Evolutionary conservation across 1,139 yeast species (phyloP), one percentile per base, ranked within the genome.

Genomic region (Eremothecium coryli): DNA sequence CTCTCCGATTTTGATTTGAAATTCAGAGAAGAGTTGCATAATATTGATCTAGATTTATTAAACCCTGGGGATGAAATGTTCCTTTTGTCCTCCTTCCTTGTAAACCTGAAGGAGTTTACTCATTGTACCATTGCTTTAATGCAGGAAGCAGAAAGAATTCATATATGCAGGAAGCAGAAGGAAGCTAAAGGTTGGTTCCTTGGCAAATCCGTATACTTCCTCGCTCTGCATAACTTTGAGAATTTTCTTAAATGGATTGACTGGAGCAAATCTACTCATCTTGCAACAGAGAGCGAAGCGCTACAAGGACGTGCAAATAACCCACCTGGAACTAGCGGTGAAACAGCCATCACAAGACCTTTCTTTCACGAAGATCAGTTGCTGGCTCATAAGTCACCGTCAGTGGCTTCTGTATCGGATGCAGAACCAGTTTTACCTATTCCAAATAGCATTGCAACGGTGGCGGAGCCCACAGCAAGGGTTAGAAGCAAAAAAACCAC

Each of bases 11-110:
- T 64, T 38, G 67, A 62, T 28, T 23, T 46, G 4, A 44, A 49
- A 10, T 54, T 57, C 32, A 51, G 58, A 36, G 48, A 50, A 18
- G 63, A 62, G 31, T 38, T 63, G 26, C 40, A 52, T 10, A 41
- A 39, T 9, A 26, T 55, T n/a, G 44, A 51, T 26, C 44, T 46
- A 8, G 52, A 53, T 30, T 42, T 60, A 22, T 44, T 68, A 3
- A 52, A 63, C 31, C 71, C 73, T 6, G 59, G 65, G 35, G 73
- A 68, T 38, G 72, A 69, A 43, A 60, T 66, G 55, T 70, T 70
- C 41, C 44, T 70, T 17, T 38, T 70, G 6, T 67, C 74, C 1
- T 66, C 72, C 0, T 70, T 68, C 43, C 39, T 69, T 18, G 59
- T 70, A 52, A 70, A 70, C 44, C 54, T 66, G 31, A 60, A 69